phyloP scores from a whole-genome alignment of 1,284 basidiomycete genomes.

The Marasmius sp. region DNA sequence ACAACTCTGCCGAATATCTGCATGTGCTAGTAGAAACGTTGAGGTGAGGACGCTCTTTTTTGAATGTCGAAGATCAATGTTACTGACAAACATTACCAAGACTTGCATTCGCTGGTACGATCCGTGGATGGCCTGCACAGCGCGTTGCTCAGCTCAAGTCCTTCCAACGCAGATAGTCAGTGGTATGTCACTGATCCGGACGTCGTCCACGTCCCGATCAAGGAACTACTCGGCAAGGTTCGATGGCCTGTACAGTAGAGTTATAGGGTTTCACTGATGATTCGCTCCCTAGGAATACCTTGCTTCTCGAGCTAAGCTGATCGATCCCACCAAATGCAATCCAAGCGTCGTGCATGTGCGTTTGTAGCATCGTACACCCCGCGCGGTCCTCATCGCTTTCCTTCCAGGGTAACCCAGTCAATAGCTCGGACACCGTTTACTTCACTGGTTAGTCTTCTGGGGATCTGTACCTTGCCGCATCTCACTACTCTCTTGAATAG shows the following conservation, averaged over 20 bases:
- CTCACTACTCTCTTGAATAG: constrained; percentile 32
- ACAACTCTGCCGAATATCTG: constrained; percentile 87
- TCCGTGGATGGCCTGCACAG: not conserved
- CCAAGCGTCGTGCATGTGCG: constrained; percentile 68
- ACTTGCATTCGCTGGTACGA: constrained; percentile 71
- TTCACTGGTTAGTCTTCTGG: constrained; percentile 63
- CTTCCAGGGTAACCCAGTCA: constrained; percentile 72
- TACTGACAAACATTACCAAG: constrained; percentile 33
- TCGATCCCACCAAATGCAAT: constrained; percentile 69
- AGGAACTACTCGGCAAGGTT: constrained; percentile 80
- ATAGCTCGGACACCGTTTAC: constrained; percentile 92
- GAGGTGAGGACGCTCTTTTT: constrained; percentile 44
- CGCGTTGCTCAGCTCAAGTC: not conserved
- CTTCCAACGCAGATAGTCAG: constrained; percentile 61
- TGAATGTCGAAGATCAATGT: not conserved
- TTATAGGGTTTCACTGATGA: not conserved
- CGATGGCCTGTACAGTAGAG: not conserved
- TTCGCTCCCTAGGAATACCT: constrained; percentile 68
- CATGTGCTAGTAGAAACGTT: constrained; percentile 86
- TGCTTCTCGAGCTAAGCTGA: constrained; percentile 73
- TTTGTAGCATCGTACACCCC: constrained; percentile 5
- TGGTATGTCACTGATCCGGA: constrained; percentile 91
- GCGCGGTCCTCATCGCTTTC: constrained; percentile 8
- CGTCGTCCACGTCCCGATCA: constrained; percentile 70
- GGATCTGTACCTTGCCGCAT: constrained; percentile 1